A percentile compares a stretch with the other conserved stretches of the same genome.
Conservation (phyloP, 2,329 filamentous ascomycete genomes). For the Aspergillus sp. region DNA sequence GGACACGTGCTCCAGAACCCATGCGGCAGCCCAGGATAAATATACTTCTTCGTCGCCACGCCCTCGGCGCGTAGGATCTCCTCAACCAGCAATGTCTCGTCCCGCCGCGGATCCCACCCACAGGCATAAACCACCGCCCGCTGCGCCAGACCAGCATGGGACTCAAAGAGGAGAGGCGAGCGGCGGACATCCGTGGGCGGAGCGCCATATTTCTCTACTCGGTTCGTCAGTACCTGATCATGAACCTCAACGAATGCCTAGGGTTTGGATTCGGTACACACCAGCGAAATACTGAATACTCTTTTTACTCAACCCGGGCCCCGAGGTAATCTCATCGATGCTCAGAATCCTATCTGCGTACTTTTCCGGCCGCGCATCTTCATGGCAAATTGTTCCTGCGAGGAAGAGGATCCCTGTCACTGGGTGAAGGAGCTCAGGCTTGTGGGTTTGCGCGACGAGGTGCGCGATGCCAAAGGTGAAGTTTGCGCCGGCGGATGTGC, state of each 20-base stretch:
- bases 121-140: conserved; percentile 54
- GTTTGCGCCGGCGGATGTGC: conserved; percentile 58
- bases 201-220: conserved; percentile 28
- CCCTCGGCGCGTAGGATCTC: conserved; percentile 42
- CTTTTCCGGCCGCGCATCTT: conserved; percentile 45
- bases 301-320: conserved; percentile 38
- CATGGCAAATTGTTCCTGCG: conserved; percentile 51
- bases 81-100: conserved; percentile 56
- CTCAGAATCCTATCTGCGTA: conserved; percentile 41
- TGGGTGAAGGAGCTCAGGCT: conserved; percentile 40
- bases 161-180: conserved; percentile 43
- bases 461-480: conserved; percentile 54
- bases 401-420: conserved; percentile 55
- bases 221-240: neutral
- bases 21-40: conserved; percentile 49
- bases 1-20: conserved; percentile 34
- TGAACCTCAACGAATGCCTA: no score
- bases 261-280: neutral
- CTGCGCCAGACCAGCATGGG: conserved; percentile 34
- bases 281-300: conserved; percentile 41
- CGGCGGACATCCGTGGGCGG: conserved; percentile 43
- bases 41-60: conserved; percentile 46
- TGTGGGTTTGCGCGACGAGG: conserved; percentile 35
- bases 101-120: conserved; percentile 54
- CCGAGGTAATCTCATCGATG: conserved; percentile 41